Base-by-base conservation (phyloP, 2,329 filamentous ascomycete species). In the Penicillium sp. region DNA sequence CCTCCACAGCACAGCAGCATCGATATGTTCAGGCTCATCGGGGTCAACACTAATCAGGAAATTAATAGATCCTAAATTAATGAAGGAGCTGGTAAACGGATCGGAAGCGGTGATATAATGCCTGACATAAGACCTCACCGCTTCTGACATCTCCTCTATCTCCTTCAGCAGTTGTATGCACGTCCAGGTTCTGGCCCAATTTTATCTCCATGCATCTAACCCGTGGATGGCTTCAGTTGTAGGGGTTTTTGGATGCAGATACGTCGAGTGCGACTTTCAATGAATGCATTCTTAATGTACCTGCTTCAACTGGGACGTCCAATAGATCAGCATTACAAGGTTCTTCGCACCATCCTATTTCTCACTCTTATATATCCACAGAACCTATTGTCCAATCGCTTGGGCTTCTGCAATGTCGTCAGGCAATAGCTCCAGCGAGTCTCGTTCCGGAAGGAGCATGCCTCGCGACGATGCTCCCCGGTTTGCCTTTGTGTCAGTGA, bases 401-500 rank as follows among this genome's bases (percentile, higher is more conserved):
- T 24, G 27, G 44, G 24, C 27, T 10, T 35, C 9, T 10, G 20
- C 12, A 18, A 46, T 46, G 44, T 27, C 35, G 18, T 46, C 37
- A 18, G 44, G 20, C 7, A 40, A 46, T 12, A 29, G 28, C 8
- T 40, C 44, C 27, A 32, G 35, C 33, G 44, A 37, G 44, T 46
- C 44, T 31, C 35, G n/a, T 10, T 35, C 27, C 32, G 20, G 27
- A 38, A 37, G 27, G 8, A 40, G 28, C 20, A 37, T 27, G 27
- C 25, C 28, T 23, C 27, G 6, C 20, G 38, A 42, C 18, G 31
- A 32, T 25, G 29, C 28, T 31, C 28, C 53, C 3, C 55, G 53
- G n/a, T 65, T 62, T 40, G 49, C 53, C 3, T 66, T 66, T 13
- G 60, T 66, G 27, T 39, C 48, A 9, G 55, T 50, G 18, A 48